Evolutionary conservation across 202 grass and related monocot genomes (phyloP), one percentile per base, ranked within the genome.

Genomic region (Dendrocalamus latiflorus): DNA sequence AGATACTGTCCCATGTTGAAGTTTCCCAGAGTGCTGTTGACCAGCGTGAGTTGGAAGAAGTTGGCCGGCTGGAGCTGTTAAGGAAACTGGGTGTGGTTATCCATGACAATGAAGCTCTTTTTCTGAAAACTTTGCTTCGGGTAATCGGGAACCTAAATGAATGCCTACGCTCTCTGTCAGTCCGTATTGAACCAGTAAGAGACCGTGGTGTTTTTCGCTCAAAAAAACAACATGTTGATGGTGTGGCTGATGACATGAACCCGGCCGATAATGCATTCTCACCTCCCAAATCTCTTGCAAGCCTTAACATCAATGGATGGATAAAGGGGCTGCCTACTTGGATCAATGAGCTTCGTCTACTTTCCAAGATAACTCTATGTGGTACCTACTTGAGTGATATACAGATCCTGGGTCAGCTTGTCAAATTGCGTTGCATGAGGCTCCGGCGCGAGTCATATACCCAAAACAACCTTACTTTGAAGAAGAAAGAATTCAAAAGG

Each of bases 1-100:
- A 68, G 50, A 57, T 59, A 4, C 9, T 84, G 17, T 84, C 39
- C 26, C 73, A 84, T n/a, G 73, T 69, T 49, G 64, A 69, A 60
- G 53, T 84, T 2, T 69, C 39, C 20, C 12, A 25, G 12, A 44
- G 6, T 65, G 30, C 16, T 3, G 37, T 68, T 8, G 55, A 25
- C 1, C 5, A n/a, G 4, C 0, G 21, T 0, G 63, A 76, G 15
- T 14, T 69, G 17, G 8, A 2, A 0, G 24, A 18, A 1, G 63
- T 76, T 59, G 72, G 72, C 4, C 25, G 20, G 38, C 38, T 58
- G 37, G 22, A 56, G 7, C 48, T 67, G 28, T 18, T 83, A 17
- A 34, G 63, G 4, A 84, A 69, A 8, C n/a, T n/a, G n/a, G n/a
- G n/a, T n/a, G n/a, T n/a, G n/a, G n/a, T n/a, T n/a, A n/a, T n/a